Conservation (phyloP, 176 grass and related monocot genomes). For the Carex littledalei region DNA sequence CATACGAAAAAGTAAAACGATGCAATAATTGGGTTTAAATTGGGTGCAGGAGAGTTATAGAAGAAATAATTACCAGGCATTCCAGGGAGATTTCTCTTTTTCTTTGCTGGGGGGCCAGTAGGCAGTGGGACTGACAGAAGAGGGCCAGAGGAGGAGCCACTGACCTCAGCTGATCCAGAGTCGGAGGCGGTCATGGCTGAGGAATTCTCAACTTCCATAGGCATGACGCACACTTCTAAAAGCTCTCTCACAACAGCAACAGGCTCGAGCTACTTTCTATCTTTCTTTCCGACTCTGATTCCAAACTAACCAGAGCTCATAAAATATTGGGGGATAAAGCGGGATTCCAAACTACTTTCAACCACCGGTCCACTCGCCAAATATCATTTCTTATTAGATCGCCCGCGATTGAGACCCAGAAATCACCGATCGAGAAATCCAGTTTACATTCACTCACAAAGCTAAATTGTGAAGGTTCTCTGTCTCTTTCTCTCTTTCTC, state of each 20-base stretch:
- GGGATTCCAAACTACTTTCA: neutral
- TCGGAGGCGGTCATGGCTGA: slow-evolving; percentile 40
- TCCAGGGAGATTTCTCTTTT: slow-evolving; percentile 94
- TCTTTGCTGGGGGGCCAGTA: slow-evolving; percentile 45
- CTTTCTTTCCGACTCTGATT: neutral
- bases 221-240: slow-evolving; percentile 10
- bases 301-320: neutral
- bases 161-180: slow-evolving; percentile 43
- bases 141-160: slow-evolving; percentile 59
- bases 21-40: neutral
- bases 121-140: slow-evolving; percentile 15
- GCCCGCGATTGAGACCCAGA: neutral
- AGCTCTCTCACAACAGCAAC: neutral
- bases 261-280: neutral
- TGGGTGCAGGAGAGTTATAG: neutral
- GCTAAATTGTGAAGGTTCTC: neutral
- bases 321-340: neutral
- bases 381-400: neutral
- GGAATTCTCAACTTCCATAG: slow-evolving; percentile 68
- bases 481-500: neutral
- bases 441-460: neutral
- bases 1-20: neutral
- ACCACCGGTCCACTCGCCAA: neutral
- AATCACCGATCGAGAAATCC: neutral
- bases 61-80: slow-evolving; percentile 63